Percentiles rank a stretch among this genome's conserved stretches.
phyloP scores from a whole-genome alignment of 306 rosid genomes.

The Carpinus fangiana region DNA sequence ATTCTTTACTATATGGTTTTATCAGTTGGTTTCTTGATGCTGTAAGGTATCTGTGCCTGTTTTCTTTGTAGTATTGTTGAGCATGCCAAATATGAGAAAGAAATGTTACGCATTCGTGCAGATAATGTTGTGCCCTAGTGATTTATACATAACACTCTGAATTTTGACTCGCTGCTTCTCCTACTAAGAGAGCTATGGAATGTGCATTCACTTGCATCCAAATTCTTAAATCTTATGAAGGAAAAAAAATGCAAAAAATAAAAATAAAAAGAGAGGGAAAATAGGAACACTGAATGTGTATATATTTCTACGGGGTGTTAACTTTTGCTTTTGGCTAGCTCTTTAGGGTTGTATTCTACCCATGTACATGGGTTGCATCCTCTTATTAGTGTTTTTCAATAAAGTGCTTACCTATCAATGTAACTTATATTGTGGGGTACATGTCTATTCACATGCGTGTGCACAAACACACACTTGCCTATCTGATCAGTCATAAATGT shows the following conservation, averaged over 20 bases:
- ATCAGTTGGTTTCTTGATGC: too few species aligned
- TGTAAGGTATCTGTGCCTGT: not conserved
- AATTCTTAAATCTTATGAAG: not conserved
- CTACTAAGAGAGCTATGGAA: not conserved
- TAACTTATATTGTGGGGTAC: not conserved
- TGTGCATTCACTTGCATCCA: not conserved
- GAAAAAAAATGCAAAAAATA: not conserved
- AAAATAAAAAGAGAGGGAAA: not conserved
- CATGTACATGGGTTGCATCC: not conserved
- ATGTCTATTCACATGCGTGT: not conserved
- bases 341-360: not conserved
- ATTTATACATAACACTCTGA: not conserved
- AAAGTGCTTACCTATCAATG: not conserved
- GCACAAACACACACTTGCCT: not conserved
- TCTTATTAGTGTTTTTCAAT: not conserved
- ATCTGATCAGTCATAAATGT: slow-evolving; percentile 10
- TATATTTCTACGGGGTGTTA: not conserved
- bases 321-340: not conserved
- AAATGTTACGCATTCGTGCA: not conserved
- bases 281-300: too few species aligned
- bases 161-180: not conserved
- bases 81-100: not conserved
- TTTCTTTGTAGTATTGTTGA: not conserved
- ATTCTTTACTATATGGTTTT: not conserved
- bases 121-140: not conserved